Base-by-base conservation (phyloP, 306 rosid species). In the Pterocarpus santalinus region DNA sequence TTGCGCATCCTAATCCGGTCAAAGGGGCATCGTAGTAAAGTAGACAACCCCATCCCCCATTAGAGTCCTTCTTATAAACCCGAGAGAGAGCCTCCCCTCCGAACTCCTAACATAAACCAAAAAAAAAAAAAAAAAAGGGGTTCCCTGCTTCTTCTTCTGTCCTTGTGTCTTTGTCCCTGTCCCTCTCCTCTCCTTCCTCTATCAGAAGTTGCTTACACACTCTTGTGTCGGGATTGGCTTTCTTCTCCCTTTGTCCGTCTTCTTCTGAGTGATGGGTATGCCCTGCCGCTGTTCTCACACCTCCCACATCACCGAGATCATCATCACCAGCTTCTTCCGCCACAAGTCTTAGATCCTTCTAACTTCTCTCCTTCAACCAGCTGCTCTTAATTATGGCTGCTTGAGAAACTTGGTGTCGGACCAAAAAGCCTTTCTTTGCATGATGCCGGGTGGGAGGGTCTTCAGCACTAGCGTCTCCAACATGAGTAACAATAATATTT, bases 281-380 rank as follows among this genome's bases (percentile, higher is more conserved):
- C 88, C 89, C 84, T 80, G 91, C 88, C 97, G 97, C 51, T 92
- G 94, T 91, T 94, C 97, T 80, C 92, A 87, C 83, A 94, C 98
- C 69, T 94, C 95, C 16, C 97, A 94, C 90, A 92, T 94, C 91
- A 94, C 97, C 30, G 95, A 88, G 80, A 90, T 94, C 89, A 92
- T 94, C 72, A 92, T 90, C 88, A 94, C 98, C 87, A 94, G 97
- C 86, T 94, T 94, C 91, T 94, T 94, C 35, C 98, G 95, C 90
- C 98, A 92, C 67, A 94, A 94, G 88, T 56, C 86, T 75, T 91
- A 91, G 80, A 76, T 83, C 57, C 57, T 33, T 6, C 9, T 8
- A 0, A 33, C 0, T 28, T 13, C n/a, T 7, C 34, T 61, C 65
- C n/a, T 1, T 7, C 70, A 66, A 51, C 39, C 51, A 10, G 47